These are phyloP conservation scores for Penicillium tannophilum DNA, from an alignment of 495 filamentous ascomycete species.

Conservation along the genomic window DNA sequence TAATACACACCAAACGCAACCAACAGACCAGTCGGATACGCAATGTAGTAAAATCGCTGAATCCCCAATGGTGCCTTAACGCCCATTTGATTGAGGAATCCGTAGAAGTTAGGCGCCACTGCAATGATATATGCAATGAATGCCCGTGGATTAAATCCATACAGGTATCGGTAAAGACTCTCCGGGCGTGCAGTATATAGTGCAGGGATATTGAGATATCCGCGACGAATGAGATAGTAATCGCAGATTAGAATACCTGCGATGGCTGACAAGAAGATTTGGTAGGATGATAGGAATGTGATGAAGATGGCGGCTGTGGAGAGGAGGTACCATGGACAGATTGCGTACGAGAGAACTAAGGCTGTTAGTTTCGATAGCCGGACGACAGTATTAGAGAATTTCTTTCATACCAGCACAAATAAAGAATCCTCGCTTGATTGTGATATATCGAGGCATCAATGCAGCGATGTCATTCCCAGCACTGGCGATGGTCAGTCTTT, in stretches of 20 bases:
- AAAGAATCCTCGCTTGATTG: conserved; percentile 33
- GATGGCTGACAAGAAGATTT: conserved; percentile 37
- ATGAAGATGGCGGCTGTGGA: conserved; percentile 34
- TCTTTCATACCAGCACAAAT: conserved; percentile 24
- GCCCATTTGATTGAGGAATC: conserved; percentile 41
- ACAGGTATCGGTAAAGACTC: conserved; percentile 23
- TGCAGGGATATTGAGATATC: conserved; percentile 28
- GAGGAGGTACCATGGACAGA: conserved; percentile 34
- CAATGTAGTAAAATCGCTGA: conserved; percentile 38
- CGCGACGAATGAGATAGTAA: conserved; percentile 36
- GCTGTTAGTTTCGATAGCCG: not conserved
- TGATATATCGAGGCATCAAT: conserved; percentile 33
- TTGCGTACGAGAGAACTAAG: not conserved
- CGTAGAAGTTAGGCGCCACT: conserved; percentile 37
- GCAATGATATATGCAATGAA: conserved; percentile 17
- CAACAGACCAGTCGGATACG: conserved; percentile 34
- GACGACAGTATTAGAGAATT: not conserved
- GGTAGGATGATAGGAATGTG: conserved; percentile 37
- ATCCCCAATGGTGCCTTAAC: conserved; percentile 33
- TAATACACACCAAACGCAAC: conserved; percentile 33
- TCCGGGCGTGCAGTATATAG: conserved; percentile 28
- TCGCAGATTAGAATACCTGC: conserved; percentile 34
- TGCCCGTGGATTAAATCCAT: conserved; percentile 29
- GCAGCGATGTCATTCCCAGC: conserved; percentile 37
- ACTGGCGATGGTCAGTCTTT: conserved; percentile 4